Evolutionary conservation across 768 basidiomycete genomes (phyloP).

Genomic region (Psilocybe azurescens): DNA sequence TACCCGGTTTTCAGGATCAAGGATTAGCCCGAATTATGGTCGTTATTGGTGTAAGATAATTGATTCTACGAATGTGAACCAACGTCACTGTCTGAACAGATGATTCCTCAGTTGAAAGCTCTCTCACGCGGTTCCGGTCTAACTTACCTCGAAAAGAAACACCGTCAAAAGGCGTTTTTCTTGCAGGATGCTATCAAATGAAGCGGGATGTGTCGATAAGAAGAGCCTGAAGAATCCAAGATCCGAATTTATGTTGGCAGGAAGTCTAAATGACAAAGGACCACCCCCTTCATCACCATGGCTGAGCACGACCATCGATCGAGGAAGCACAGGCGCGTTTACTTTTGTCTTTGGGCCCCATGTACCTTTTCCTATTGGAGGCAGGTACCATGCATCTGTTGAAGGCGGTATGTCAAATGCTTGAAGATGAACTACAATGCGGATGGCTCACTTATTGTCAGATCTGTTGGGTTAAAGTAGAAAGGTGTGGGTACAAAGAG

Average conservation of each 20-base stretch:
- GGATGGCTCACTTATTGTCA: constrained; percentile 37
- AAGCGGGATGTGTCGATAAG: constrained; percentile 38
- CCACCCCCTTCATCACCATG: constrained; percentile 39
- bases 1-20: too few species aligned
- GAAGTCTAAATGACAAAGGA: constrained; percentile 37
- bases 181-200: constrained; percentile 39
- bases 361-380: constrained; percentile 32
- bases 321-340: constrained; percentile 31
- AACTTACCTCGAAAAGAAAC: neutral
- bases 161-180: constrained; percentile 5
- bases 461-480: constrained; percentile 45
- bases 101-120: neutral
- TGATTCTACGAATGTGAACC: neutral
- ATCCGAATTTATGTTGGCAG: constrained; percentile 35
- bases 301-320: constrained; percentile 39
- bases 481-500: constrained; percentile 42
- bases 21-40: too few species aligned
- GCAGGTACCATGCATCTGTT: constrained; percentile 31
- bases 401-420: neutral
- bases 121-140: too few species aligned
- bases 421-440: neutral
- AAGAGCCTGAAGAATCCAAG: constrained; percentile 51
- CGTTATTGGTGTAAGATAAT: too few species aligned
- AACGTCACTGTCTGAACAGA: constrained; percentile 8
- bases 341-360: constrained; percentile 22